Conservation (phyloP, 73 alveolate genomes). For the Uronychia binucleata region DNA sequence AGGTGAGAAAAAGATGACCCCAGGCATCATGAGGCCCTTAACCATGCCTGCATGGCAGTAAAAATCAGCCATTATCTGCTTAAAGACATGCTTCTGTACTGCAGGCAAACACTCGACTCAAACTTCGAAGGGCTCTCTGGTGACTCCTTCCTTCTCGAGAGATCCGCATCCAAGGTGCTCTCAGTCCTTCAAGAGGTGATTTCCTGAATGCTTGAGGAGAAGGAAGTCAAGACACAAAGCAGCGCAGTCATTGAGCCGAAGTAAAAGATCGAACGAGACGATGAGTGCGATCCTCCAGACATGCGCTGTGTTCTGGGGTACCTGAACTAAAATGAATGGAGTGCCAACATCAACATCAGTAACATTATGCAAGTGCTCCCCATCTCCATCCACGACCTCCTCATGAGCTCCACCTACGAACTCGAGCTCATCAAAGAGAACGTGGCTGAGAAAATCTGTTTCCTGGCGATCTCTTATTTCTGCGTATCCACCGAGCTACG, state of each 20-base stretch:
- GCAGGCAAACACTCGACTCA: background rate
- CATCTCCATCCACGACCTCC: slow-evolving; percentile 41
- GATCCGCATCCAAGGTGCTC: background rate
- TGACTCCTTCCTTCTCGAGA: background rate
- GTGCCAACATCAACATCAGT: slow-evolving; percentile 25
- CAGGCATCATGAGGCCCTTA: slow-evolving; percentile 49
- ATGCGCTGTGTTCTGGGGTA: slow-evolving; percentile 45
- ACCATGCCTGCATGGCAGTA: slow-evolving; percentile 35
- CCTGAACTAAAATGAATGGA: slow-evolving; percentile 42
- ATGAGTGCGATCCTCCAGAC: background rate
- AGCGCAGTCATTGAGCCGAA: background rate
- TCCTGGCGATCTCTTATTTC: slow-evolving; percentile 42
- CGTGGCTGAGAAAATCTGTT: slow-evolving; percentile 39
- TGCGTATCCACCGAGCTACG: slow-evolving; percentile 50
- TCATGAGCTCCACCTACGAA: slow-evolving; percentile 1
- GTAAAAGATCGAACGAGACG: background rate
- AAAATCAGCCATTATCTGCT: slow-evolving; percentile 32
- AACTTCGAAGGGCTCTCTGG: background rate
- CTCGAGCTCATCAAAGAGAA: slow-evolving; percentile 39
- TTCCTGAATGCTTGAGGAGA: background rate
- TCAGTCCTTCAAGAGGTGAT: background rate
- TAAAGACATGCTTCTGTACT: slow-evolving; percentile 8
- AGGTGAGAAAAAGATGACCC: background rate
- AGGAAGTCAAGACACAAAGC: background rate
- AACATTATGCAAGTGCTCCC: slow-evolving; percentile 54